Conservation (phyloP, 23 red algal genomes). For the Gracilariopsis chorda region DNA sequence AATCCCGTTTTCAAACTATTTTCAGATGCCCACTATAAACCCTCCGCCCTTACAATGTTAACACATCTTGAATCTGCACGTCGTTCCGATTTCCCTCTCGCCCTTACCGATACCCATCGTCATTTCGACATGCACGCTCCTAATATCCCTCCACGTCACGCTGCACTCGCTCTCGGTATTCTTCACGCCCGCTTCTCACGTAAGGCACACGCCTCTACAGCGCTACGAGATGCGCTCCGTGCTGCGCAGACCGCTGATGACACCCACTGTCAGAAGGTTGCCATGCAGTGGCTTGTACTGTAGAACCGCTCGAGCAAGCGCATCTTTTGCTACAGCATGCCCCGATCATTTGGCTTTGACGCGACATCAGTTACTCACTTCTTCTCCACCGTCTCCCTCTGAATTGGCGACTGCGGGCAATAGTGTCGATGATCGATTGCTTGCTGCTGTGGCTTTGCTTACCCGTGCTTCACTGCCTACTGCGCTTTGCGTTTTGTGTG, state of each 20-base stretch:
- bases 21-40: not conserved
- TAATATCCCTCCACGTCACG: constrained; percentile 23
- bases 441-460: constrained; percentile 30
- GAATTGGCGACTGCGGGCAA: not conserved
- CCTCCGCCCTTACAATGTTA: not conserved
- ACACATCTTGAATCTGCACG: constrained; percentile 35
- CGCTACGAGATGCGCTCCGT: constrained; percentile 46
- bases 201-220: constrained; percentile 1
- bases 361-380: not conserved
- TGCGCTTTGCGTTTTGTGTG: not conserved
- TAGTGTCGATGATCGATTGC: constrained; percentile 1
- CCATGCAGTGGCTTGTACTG: constrained; percentile 41
- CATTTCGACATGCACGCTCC: constrained; percentile 52
- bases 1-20: not conserved
- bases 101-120: not conserved
- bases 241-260: constrained; percentile 41
- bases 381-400: not conserved
- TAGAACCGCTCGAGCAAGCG: not conserved
- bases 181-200: constrained; percentile 39
- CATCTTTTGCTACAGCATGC: constrained; percentile 18
- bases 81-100: constrained; percentile 4
- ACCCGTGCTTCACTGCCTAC: constrained; percentile 33
- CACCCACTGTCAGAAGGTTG: not conserved
- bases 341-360: constrained; percentile 6
- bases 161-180: constrained; percentile 34